Evolutionary conservation across 345 rosid species (phyloP).

Genomic region (Camelina laxa): DNA sequence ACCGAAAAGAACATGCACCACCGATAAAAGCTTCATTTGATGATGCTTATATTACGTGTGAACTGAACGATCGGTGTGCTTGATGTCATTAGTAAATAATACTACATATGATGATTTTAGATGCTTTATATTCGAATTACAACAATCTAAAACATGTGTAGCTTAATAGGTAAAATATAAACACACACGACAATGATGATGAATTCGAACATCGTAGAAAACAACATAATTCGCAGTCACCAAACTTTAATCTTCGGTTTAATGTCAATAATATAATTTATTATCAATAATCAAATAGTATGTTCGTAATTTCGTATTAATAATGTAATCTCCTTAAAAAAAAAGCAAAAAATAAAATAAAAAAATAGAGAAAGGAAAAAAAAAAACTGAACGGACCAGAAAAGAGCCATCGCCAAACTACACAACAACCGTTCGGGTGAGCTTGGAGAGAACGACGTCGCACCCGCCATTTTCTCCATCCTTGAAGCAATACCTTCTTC

Average conservation of each 20-base stretch:
- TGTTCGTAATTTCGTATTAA: background rate
- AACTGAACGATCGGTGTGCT: background rate
- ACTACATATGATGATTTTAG: too few species aligned
- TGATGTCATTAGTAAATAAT: background rate
- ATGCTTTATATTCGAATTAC: background rate
- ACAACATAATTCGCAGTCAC: background rate
- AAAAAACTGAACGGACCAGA: background rate
- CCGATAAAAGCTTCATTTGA: background rate
- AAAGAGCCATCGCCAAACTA: slow-evolving; percentile 21
- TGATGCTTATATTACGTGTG: background rate
- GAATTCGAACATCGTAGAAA: background rate
- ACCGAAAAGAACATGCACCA: too few species aligned
- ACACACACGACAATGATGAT: background rate
- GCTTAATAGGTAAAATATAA: background rate
- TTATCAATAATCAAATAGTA: background rate
- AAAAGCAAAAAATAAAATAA: background rate
- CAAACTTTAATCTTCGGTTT: background rate
- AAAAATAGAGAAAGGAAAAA: background rate
- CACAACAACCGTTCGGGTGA: slow-evolving; percentile 48
- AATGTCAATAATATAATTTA: background rate
- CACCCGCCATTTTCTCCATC: slow-evolving; percentile 55
- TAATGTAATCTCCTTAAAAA: background rate
- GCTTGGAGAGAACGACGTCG: slow-evolving; percentile 56
- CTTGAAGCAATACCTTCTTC: slow-evolving; percentile 75
- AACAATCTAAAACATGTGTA: background rate